Base-by-base conservation (phyloP, 2,329 filamentous ascomycete genomes). In the Penicillium sp. region DNA sequence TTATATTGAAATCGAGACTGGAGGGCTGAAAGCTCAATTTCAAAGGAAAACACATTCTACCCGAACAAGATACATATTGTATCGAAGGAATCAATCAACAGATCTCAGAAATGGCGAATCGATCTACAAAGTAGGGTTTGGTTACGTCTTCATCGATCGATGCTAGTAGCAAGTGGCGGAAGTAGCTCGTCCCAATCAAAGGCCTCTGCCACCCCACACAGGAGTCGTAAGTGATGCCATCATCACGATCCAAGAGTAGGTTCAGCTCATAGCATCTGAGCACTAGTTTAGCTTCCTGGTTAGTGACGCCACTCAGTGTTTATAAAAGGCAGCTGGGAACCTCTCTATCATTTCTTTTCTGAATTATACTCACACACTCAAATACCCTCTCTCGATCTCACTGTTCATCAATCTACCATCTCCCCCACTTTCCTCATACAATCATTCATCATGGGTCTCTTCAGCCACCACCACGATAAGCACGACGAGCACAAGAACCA, bases 191-290 rank as follows among this genome's bases (percentile, higher is more conserved):
- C 19, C 43, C 35, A 27, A 52, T 29, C 6, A 27, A 27, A 41
- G 43, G 8, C 35, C 12, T 41, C 35, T 21, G 19, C 25, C 35
- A 25, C 43, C 31, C 52, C 52, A 54, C 52, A 37, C 15, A n/a
- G 35, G 9, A 41, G 43, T 41, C 52, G 35, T 54, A 54, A 48
- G 43, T 40, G 42, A 48, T 49, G 43, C 46, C 43, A 41, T 49
- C 17, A 19, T 49, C 33, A 9, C 23, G 37, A 33, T 54, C 25
- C 10, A 40, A 27, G 35, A 54, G 27, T 49, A 35, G 52, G n/a
- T 19, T 38, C 25, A n/a, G 43, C 4, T 19, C 33, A 33, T 21
- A 40, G n/a, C 19, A 40, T 29, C 23, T 35, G 19, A 15, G 35
- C 38, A 25, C 23, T 19, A 21, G 12, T n/a, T 40, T 19, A 21